Conservation (phyloP, 768 basidiomycete genomes). For the Mycena latifolia region DNA sequence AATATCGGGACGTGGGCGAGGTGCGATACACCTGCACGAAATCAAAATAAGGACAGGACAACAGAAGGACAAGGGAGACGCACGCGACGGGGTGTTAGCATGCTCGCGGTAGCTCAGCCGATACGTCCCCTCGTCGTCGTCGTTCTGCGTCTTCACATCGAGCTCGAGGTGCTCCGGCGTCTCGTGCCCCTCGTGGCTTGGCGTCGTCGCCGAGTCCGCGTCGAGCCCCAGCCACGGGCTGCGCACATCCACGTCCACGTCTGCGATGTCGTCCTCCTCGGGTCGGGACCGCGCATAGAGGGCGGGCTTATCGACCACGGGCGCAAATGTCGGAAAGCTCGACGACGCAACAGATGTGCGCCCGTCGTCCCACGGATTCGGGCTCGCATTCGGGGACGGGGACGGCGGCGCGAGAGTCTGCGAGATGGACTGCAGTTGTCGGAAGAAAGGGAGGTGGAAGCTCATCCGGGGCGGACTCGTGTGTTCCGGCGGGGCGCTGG, state of each 20-base stretch:
- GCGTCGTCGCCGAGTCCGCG: conserved; percentile 13
- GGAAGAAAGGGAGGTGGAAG: conserved; percentile 25
- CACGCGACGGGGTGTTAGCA: conserved; percentile 13
- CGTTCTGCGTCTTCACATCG: conserved; percentile 15
- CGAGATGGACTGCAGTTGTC: conserved; percentile 8
- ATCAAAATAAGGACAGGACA: background rate
- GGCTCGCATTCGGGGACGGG: background rate
- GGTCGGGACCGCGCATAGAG: background rate
- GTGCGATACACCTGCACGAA: conserved; percentile 16
- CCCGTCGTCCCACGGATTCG: background rate
- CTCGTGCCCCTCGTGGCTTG: conserved; percentile 19
- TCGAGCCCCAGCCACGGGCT: conserved; percentile 21
- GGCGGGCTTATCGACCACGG: conserved; percentile 5
- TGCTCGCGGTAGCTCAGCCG: conserved; percentile 28
- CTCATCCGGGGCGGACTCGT: background rate
- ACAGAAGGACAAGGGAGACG: background rate
- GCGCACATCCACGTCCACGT: background rate
- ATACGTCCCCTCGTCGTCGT: conserved; percentile 15
- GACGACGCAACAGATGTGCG: conserved; percentile 14
- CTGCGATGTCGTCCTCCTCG: conserved; percentile 7
- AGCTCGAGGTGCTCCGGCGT: conserved; percentile 16
- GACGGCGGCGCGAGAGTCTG: conserved; percentile 9
- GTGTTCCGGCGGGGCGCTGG: background rate
- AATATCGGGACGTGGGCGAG: conserved; percentile 3
- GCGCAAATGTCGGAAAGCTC: conserved; percentile 31